Conservation (phyloP, 768 basidiomycete species). For the Boletus speciosus region DNA sequence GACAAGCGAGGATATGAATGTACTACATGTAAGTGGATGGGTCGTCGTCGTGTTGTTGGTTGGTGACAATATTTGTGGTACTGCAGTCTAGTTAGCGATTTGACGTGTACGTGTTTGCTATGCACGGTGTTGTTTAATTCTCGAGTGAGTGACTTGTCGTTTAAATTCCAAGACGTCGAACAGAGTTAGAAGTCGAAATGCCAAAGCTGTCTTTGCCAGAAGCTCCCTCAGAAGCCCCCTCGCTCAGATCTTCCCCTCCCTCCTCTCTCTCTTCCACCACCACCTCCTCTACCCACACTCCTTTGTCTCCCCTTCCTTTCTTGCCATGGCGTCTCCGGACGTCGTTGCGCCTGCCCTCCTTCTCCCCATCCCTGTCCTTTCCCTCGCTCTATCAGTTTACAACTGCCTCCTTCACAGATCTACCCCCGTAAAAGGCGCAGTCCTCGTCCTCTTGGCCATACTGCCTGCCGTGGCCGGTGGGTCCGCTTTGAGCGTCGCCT, state of each 20-base stretch:
- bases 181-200: constrained; percentile 19
- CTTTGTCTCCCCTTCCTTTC: constrained; percentile 18
- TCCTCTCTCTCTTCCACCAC: constrained; percentile 1
- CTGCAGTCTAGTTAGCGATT: neutral
- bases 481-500: constrained; percentile 16
- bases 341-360: constrained; percentile 27
- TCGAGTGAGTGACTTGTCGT: constrained; percentile 10
- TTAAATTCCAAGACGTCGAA: constrained; percentile 6
- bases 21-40: constrained; percentile 6
- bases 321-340: constrained; percentile 22
- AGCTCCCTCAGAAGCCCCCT: neutral
- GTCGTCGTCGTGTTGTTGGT: neutral
- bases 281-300: constrained; percentile 7
- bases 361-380: constrained; percentile 22
- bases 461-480: constrained; percentile 24
- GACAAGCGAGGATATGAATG: too few species aligned
- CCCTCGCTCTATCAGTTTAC: constrained; percentile 11
- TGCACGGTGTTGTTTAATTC: neutral
- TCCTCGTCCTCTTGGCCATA: constrained; percentile 21
- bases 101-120: neutral
- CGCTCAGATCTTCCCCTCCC: neutral
- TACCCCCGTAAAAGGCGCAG: constrained; percentile 1
- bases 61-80: constrained; percentile 2
- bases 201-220: constrained; percentile 9
- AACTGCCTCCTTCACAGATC: constrained; percentile 9